Percentiles rank a stretch among this genome's conserved stretches.
phyloP scores from a whole-genome alignment of 495 filamentous ascomycete genomes.

The Neurospora sublineolata region DNA sequence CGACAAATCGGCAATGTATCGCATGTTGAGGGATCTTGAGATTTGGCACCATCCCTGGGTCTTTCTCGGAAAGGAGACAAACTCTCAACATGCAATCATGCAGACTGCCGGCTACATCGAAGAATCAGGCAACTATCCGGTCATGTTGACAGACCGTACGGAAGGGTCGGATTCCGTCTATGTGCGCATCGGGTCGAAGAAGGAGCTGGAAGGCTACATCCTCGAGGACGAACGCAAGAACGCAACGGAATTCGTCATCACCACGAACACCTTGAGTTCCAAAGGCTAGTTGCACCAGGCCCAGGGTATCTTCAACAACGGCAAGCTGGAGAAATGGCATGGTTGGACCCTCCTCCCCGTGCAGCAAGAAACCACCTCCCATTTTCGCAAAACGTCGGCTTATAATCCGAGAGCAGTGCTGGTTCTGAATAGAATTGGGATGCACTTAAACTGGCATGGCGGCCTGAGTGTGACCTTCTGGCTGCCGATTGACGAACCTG shows the following conservation, averaged over 20 bases:
- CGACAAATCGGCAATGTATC: neutral
- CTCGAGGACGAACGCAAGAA: neutral
- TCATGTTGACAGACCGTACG: neutral
- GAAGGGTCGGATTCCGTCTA: neutral
- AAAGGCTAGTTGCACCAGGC: neutral
- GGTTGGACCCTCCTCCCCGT: neutral
- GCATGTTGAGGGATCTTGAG: neutral
- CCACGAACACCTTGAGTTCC: neutral
- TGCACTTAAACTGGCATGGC: neutral
- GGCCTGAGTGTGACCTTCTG: neutral
- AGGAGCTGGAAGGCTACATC: neutral
- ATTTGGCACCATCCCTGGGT: neutral
- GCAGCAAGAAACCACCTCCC: neutral
- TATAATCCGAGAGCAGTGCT: neutral
- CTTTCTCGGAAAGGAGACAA: neutral
- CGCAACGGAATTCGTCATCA: neutral
- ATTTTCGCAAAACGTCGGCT: neutral
- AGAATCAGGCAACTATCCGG: neutral
- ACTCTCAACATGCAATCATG: neutral
- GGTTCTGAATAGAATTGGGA: neutral
- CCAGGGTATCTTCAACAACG: constrained; percentile 1
- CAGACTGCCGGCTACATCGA: neutral
- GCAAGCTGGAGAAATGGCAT: neutral
- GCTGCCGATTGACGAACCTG: neutral
- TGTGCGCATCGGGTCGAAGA: neutral